Conservation (phyloP, 73 alveolate genomes). For the Paramecium pentaurelia region DNA sequence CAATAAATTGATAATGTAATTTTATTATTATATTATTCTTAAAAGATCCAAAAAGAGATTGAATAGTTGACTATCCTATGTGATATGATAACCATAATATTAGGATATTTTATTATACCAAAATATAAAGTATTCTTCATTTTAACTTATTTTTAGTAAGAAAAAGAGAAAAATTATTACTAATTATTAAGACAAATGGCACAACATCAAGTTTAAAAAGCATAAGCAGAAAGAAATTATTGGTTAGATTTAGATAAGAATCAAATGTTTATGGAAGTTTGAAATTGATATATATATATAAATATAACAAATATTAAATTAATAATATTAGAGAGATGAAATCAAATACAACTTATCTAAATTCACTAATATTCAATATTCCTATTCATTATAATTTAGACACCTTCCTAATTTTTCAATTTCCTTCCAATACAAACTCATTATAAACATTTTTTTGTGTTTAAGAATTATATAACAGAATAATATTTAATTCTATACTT, state of each 20-base stretch:
- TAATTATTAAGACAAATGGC: neutral
- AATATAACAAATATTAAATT: neutral
- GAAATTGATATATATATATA: neutral
- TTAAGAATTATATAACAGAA: too few species aligned
- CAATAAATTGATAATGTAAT: constrained; percentile 25
- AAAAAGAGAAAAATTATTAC: constrained; percentile 7
- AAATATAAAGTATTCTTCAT: constrained; percentile 33
- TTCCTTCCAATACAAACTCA: too few species aligned
- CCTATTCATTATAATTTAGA: too few species aligned
- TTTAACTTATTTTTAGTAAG: neutral
- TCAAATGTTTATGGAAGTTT: neutral
- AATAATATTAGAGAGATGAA: too few species aligned
- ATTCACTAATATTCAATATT: too few species aligned
- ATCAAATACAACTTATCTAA: too few species aligned
- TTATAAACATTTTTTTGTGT: too few species aligned
- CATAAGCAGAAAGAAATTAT: neutral
- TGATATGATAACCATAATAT: constrained; percentile 49
- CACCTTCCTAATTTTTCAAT: too few species aligned
- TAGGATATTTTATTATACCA: constrained; percentile 42
- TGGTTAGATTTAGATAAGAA: constrained; percentile 4
- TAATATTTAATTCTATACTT: neutral
- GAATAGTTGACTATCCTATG: neutral
- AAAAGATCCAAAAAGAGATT: constrained; percentile 25
- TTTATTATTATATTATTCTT: neutral
- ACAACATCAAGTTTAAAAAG: neutral